Percentiles rank a stretch among this genome's conserved stretches.
These are phyloP conservation scores for Oleoguttula mirabilis DNA, from an alignment of 495 filamentous ascomycete genomes.

Conservation along the genomic window DNA sequence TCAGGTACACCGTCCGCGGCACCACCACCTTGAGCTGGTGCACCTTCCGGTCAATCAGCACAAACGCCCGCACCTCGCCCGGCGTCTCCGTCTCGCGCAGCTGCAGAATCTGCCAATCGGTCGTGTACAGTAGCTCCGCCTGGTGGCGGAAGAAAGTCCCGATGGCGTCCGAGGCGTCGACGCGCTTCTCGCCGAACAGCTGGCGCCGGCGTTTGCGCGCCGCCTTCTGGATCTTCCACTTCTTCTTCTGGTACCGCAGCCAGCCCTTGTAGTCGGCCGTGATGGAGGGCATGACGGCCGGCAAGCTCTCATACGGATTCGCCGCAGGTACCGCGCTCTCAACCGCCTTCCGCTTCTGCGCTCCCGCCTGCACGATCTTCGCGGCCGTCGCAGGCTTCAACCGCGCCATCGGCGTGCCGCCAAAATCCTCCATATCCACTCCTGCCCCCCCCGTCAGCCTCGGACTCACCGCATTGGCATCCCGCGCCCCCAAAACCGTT, in stretches of 20 bases:
- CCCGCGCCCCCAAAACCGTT: too few relatives aligned
- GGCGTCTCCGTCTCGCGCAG: constrained; percentile 66
- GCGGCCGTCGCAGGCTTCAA: constrained; percentile 55
- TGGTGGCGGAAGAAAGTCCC: constrained; percentile 83
- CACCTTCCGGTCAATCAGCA: constrained; percentile 85
- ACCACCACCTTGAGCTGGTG: constrained; percentile 82
- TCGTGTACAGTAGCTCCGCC: constrained; percentile 75
- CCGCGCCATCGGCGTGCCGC: constrained; percentile 38
- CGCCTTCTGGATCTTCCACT: constrained; percentile 97
- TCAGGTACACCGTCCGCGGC: constrained; percentile 78
- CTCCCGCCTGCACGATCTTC: constrained; percentile 44
- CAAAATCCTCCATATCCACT: constrained; percentile 78
- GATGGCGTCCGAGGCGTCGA: constrained; percentile 56
- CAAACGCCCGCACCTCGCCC: constrained; percentile 76
- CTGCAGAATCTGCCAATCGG: constrained; percentile 90
- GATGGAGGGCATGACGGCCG: constrained; percentile 73
- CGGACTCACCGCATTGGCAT: constrained; percentile 53
- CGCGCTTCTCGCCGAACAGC: constrained; percentile 77
- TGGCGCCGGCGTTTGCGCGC: constrained; percentile 78
- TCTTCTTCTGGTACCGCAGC: constrained; percentile 91
- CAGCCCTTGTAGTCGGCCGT: constrained; percentile 81
- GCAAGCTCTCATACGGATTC: constrained; percentile 76
- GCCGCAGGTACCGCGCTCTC: constrained; percentile 42
- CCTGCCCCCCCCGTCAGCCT: constrained; percentile 36
- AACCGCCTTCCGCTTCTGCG: constrained; percentile 76